Percentiles rank a stretch among this genome's conserved stretches.
Conservation (phyloP, 441 rosid genomes). For the Raphanus hybrid region DNA sequence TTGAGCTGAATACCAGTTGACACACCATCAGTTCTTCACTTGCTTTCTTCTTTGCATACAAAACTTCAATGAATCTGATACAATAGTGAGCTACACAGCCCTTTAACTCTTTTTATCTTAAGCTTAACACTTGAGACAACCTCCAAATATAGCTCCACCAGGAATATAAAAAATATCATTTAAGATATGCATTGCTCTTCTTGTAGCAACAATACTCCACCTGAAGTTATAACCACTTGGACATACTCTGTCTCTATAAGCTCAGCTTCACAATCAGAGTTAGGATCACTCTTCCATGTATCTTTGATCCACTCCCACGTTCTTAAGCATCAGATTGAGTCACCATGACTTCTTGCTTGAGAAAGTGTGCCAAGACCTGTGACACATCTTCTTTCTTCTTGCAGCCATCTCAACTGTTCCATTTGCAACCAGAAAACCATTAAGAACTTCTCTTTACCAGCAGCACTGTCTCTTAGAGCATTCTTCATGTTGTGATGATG, state of each 20-base stretch:
- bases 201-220: constrained; percentile 5
- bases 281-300: background rate
- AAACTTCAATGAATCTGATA: background rate
- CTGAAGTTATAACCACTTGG: background rate
- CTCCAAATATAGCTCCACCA: constrained; percentile 1
- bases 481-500: background rate
- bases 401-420: background rate
- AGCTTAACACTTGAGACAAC: background rate
- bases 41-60: background rate
- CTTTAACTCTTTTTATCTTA: background rate
- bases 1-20: background rate
- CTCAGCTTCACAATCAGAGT: background rate
- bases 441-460: background rate
- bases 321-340: background rate
- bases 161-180: background rate
- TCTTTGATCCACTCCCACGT: background rate
- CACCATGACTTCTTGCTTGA: background rate
- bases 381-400: background rate
- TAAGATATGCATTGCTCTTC: background rate
- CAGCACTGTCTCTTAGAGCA: background rate
- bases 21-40: background rate
- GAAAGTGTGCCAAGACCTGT: background rate
- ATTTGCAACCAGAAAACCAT: background rate
- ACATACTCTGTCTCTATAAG: background rate
- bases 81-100: background rate